Base-by-base conservation (phyloP, 2,329 filamentous ascomycete genomes). In the Myriosclerotinia duriaeana region DNA sequence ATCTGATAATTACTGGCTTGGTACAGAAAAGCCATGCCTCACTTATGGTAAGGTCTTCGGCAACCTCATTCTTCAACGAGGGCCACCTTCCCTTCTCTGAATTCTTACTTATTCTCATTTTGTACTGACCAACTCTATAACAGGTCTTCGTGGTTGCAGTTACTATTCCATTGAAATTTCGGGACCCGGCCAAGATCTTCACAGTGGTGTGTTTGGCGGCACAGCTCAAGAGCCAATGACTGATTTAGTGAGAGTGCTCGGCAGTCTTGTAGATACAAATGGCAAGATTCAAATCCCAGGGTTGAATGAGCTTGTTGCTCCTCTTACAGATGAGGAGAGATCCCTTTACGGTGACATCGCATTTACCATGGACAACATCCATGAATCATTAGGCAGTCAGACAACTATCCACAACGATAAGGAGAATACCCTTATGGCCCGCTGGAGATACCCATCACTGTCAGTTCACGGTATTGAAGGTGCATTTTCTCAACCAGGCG, bases 1-100 rank as follows among this genome's bases (percentile, higher is more conserved):
- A 77, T 97, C 92, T 58, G 95, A 99, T 80, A 99, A 99, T 85
- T 99, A 99, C 87, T 99, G 95, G 95, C 88, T 99, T 52, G 95
- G 95, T 67, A 98, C 95, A 7, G 93, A 98, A 85, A 97, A 97
- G 85, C 95, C 95, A 15, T 99, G 95, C 79, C 81, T 99, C 76
- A 99, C 95, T 12, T 99, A 99, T 78, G 95, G 64, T 66, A 53
- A 61, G 36, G 36, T 53, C 40, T 66, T 34, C 17, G 12, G 30
- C n/a, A 38, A 17, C 38, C 44, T 26, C 14, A 36, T 50, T 17
- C 11, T 46, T 38, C 26, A 14, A 38, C n/a, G 14, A 26, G 30
- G 1, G 34, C 36, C 17, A 22, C 11, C 36, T 48, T 1, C 9
- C 12, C 46, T 22, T 30, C 46, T 5, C 14, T 14, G 15, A 38